Conservation (phyloP, 495 filamentous ascomycete species). For the Penicillium manginii region DNA sequence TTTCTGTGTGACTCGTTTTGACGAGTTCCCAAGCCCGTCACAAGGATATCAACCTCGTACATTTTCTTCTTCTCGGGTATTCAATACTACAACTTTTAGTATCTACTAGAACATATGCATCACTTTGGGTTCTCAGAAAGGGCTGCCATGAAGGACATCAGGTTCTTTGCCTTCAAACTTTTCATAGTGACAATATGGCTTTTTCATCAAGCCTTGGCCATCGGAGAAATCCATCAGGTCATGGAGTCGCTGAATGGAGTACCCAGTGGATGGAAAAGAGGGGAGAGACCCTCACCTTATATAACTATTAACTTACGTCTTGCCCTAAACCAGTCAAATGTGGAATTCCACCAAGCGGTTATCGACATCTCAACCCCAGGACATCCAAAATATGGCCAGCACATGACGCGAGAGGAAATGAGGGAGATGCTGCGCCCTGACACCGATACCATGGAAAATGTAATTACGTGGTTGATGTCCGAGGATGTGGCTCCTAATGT, state of each 20-base stretch:
- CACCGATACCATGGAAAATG: constrained; percentile 38
- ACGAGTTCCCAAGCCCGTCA: not conserved
- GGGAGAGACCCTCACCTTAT: constrained; percentile 34
- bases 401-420: constrained; percentile 63
- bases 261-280: constrained; percentile 53
- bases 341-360: constrained; percentile 61
- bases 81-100: no score
- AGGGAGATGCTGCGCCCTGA: constrained; percentile 53
- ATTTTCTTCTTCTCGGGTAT: not conserved
- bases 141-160: constrained; percentile 6
- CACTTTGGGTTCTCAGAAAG: not conserved
- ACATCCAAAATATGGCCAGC: constrained; percentile 62
- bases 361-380: constrained; percentile 66
- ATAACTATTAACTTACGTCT: constrained; percentile 55
- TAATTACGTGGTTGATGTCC: constrained; percentile 56
- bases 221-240: constrained; percentile 30
- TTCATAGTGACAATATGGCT: constrained; percentile 20
- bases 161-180: not conserved
- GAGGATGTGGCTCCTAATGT: constrained; percentile 44
- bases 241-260: constrained; percentile 48
- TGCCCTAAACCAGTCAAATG: constrained; percentile 56
- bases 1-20: not conserved
- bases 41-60: not conserved
- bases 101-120: not conserved
- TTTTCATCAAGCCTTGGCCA: constrained; percentile 6